Evolutionary conservation across 2,329 filamentous ascomycete species (phyloP).

Genomic region (Tolypocladium sp.): DNA sequence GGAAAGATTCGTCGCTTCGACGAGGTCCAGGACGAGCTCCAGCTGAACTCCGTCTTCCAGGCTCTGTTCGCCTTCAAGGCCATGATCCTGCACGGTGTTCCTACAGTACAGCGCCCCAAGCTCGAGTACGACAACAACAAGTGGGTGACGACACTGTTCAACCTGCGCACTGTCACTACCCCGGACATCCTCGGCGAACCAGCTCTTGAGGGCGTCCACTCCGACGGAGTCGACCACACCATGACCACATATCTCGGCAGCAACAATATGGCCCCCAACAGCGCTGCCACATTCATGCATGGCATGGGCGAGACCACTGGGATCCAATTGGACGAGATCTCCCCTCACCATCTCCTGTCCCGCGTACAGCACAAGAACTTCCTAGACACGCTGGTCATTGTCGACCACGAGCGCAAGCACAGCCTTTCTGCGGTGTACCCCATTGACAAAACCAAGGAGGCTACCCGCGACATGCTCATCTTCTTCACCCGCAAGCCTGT

Average conservation of each 20-base stretch:
- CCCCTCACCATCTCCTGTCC: conserved; percentile 10
- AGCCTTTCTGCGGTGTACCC: conserved; percentile 14
- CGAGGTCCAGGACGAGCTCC: conserved; percentile 17
- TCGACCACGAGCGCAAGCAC: conserved; percentile 18
- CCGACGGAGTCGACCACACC: conserved; percentile 21
- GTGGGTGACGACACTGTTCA: conserved; percentile 18
- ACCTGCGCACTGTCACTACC: conserved; percentile 18
- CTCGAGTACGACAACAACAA: conserved; percentile 16
- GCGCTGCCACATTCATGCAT: conserved; percentile 20
- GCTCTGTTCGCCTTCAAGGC: conserved; percentile 20
- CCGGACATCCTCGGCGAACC: conserved; percentile 17
- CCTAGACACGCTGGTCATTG: conserved; percentile 17
- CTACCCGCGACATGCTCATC: conserved; percentile 19
- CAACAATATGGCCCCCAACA: conserved; percentile 17
- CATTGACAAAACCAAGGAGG: conserved; percentile 11
- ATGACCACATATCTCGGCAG: conserved; percentile 19
- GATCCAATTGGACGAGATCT: conserved; percentile 10
- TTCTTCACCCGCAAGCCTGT: conserved; percentile 19
- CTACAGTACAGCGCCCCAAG: conserved; percentile 10
- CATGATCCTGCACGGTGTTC: conserved; percentile 15
- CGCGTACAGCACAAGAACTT: conserved; percentile 15
- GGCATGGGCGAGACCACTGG: conserved; percentile 15
- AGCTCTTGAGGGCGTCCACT: conserved; percentile 21
- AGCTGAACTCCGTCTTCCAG: conserved; percentile 19
- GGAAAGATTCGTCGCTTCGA: conserved; percentile 16